Conservation (phyloP, 2,329 filamentous ascomycete genomes). For the Ceratocystis smalleyi region DNA sequence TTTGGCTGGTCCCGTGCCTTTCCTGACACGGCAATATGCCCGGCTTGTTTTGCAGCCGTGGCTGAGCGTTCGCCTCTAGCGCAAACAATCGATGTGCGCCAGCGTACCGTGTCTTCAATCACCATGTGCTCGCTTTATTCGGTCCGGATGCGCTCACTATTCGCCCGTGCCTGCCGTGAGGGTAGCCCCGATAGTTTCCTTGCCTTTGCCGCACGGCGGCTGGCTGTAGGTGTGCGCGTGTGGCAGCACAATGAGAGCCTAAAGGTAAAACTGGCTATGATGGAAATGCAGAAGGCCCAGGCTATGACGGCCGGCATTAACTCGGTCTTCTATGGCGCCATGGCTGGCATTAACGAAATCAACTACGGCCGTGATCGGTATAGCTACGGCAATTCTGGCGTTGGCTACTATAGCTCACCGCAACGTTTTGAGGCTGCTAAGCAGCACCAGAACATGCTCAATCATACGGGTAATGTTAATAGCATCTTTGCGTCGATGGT, state of each 20-base stretch:
- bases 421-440: constrained; percentile 24
- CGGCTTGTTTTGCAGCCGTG: constrained; percentile 24
- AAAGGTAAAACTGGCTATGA: constrained; percentile 23
- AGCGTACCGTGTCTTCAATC: constrained; percentile 19
- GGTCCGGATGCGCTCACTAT: constrained; percentile 27
- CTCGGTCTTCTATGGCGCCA: constrained; percentile 25
- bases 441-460: constrained; percentile 24
- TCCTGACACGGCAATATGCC: constrained; percentile 20
- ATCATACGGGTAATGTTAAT: constrained; percentile 22
- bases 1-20: constrained; percentile 25
- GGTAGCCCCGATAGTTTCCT: constrained; percentile 22
- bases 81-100: constrained; percentile 20
- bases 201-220: constrained; percentile 20
- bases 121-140: constrained; percentile 27
- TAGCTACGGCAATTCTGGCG: constrained; percentile 23
- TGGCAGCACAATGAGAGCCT: constrained; percentile 22
- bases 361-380: constrained; percentile 22
- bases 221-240: constrained; percentile 23
- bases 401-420: constrained; percentile 26
- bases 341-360: constrained; percentile 21
- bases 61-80: constrained; percentile 22
- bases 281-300: constrained; percentile 23
- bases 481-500: constrained; percentile 20
- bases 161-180: constrained; percentile 21
- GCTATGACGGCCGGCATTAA: constrained; percentile 21